Base-by-base conservation (phyloP, 2,329 filamentous ascomycete species). In the Fusarium humuli region DNA sequence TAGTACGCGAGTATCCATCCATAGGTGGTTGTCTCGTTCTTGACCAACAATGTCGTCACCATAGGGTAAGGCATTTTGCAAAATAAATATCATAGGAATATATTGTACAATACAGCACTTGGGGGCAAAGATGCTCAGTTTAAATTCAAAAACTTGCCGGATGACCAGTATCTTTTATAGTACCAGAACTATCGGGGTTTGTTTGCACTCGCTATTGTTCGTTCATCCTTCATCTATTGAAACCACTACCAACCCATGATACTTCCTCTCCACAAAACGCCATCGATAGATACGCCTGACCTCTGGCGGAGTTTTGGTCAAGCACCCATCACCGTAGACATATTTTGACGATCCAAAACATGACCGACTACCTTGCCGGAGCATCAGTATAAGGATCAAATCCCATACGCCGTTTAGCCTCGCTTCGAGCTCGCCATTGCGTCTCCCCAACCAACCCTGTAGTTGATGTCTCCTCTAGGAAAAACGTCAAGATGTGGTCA, bases 401-500 rank as follows among this genome's bases (percentile, higher is more conserved):
- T 1, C 86, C 86, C 71, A 88, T 83, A 45, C 81, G 82, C 64
- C 78, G 77, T 68, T 83, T 83, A 12, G 85, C 83, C 63, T 85
- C 84, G 7, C 78, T 80, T 49, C 83, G 79, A n/a, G 80, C 79
- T 56, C 74, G 79, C 79, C 80, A 81, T 49, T 81, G 80, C 6
- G 81, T 82, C 61, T 84, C 81, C 6, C 85, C 85, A 9, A 78
- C 76, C 22, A 87, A 67, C 0, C 86, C 84, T 7, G 85, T 86
- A 4, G 84, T 85, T 9, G 86, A 88, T 3, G 84, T 84, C 60
- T 88, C 85, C 64, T 88, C 86, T 18, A 98, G 84, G 81, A 97
- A 98, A 82, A 97, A 97, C 55, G 91, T 94, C 42, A 97, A 84
- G 4, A 97, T 88, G 73, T 97, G 93, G 77, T 98, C 94, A 2